A percentile compares a stretch with the other conserved stretches of the same genome.
Evolutionary conservation across 2,329 filamentous ascomycete species (phyloP).

Genomic region (Claviceps sorghi): DNA sequence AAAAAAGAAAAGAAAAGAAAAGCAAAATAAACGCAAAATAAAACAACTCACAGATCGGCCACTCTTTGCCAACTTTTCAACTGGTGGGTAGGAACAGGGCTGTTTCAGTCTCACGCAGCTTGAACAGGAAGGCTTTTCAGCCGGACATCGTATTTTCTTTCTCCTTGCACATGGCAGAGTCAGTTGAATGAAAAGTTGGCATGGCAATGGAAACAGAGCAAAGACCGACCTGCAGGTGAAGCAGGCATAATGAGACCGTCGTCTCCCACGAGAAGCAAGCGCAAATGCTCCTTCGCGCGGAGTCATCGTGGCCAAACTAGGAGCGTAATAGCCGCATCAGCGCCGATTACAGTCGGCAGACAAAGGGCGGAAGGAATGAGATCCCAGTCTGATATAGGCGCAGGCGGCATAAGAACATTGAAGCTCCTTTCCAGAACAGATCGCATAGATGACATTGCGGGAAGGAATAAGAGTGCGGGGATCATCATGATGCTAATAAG

Average conservation of each 20-base stretch:
- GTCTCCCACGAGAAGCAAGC: conserved; percentile 18
- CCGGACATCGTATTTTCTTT: conserved; percentile 37
- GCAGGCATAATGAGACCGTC: conserved; percentile 27
- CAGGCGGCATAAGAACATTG: not conserved
- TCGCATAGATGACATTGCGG: not conserved
- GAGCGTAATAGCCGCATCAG: not conserved
- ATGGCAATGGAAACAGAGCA: not conserved
- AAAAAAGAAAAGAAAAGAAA: not conserved
- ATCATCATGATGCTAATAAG: not conserved
- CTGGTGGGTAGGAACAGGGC: conserved; percentile 29
- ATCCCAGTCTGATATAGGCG: not conserved
- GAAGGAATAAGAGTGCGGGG: conserved; percentile 4
- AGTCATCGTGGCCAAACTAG: conserved; percentile 14
- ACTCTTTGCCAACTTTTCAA: conserved; percentile 21
- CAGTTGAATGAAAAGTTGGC: not conserved
- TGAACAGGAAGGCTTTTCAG: conserved; percentile 35
- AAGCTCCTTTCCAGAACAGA: not conserved
- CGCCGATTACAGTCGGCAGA: not conserved
- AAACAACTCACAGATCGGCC: conserved; percentile 33
- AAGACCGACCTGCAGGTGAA: conserved; percentile 31
- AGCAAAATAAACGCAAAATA: too few species aligned
- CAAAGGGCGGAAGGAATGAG: not conserved
- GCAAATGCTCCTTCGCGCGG: conserved; percentile 16
- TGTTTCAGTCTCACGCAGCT: conserved; percentile 34
- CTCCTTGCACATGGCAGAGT: conserved; percentile 15